These are phyloP conservation scores for Leucaena leucocephala DNA, from an alignment of 306 rosid species.

Conservation along the genomic window DNA sequence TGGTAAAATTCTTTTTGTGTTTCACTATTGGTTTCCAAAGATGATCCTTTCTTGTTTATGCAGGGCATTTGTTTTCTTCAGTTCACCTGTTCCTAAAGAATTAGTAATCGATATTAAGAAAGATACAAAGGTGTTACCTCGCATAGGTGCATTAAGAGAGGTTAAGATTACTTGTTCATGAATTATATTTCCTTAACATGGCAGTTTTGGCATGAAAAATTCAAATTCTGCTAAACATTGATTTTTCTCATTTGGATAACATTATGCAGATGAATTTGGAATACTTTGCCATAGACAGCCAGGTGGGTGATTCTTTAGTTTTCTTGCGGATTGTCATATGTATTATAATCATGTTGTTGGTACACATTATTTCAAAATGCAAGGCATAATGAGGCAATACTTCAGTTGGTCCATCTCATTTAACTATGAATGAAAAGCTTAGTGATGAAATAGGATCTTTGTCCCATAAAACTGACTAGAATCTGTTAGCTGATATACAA, in stretches of 20 bases:
- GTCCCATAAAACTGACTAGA: constrained; percentile 27
- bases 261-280: constrained; percentile 95
- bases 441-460: constrained; percentile 26
- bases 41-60: constrained; percentile 44
- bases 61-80: constrained; percentile 97
- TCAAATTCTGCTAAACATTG: constrained; percentile 32
- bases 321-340: constrained; percentile 26
- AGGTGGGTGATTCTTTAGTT: constrained; percentile 57
- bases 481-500: constrained; percentile 22
- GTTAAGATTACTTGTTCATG: constrained; percentile 46
- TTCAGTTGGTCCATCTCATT: constrained; percentile 36
- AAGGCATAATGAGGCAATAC: constrained; percentile 18
- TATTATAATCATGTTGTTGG: constrained; percentile 10
- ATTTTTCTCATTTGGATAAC: constrained; percentile 40
- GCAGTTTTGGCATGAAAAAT: constrained; percentile 21
- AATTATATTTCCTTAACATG: constrained; percentile 32
- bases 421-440: constrained; percentile 14
- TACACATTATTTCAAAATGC: constrained; percentile 22
- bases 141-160: constrained; percentile 89
- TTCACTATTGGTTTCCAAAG: constrained; percentile 32
- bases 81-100: constrained; percentile 80
- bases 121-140: constrained; percentile 69
- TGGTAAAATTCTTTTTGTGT: constrained; percentile 17
- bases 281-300: constrained; percentile 91
- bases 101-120: constrained; percentile 73